Evolutionary conservation across 1,284 basidiomycete species (phyloP), one percentile per base, ranked within the genome.

Genomic region (Ceratobasidium sp.): DNA sequence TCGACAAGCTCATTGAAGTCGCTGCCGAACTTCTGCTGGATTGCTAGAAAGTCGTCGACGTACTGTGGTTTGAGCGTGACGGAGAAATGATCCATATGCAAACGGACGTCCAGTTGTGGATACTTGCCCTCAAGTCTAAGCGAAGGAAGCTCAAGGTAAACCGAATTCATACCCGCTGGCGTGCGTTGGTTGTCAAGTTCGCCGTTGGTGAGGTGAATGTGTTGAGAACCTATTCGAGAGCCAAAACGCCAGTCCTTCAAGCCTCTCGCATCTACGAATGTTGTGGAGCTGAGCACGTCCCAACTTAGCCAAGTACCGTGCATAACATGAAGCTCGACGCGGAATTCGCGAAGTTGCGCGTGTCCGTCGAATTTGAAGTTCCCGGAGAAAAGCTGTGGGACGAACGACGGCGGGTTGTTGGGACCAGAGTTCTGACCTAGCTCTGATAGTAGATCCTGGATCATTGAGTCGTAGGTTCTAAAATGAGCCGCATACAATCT

Each of bases 1-100:
- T 85, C 82, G 11, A 94, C 81, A 30, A 95, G 83, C 75, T 95
- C 93, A 76, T 91, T 91, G 81, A 94, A 92, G 80, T 95, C 93
- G 77, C 91, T 89, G 7, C 91, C 93, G 74, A 94, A 94, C 77
- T 94, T 93, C 76, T 92, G 90, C 77, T 94, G 92, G 13, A 95
- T 89, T 1, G 87, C 87, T 1, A 94, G 84, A 2, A 94, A 80
- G 7, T 90, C 91, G 77, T 95, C 93, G 87, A 92, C 89, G 76
- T 94, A 88, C 1, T 88, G 88, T 5, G 91, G 91, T 77, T 92
- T 93, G 75, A 94, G 85, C 76, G 87, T 90, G 67, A 92, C 81
- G 32, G 89, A 85, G 76, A 94, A 85, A 64, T 87, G 86, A 18
- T 92, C 91, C 49, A 94, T 81, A 35, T 89, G 81, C 5, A 86